Conservation (phyloP, 2,329 filamentous ascomycete genomes). For the Erysiphe pulchra region DNA sequence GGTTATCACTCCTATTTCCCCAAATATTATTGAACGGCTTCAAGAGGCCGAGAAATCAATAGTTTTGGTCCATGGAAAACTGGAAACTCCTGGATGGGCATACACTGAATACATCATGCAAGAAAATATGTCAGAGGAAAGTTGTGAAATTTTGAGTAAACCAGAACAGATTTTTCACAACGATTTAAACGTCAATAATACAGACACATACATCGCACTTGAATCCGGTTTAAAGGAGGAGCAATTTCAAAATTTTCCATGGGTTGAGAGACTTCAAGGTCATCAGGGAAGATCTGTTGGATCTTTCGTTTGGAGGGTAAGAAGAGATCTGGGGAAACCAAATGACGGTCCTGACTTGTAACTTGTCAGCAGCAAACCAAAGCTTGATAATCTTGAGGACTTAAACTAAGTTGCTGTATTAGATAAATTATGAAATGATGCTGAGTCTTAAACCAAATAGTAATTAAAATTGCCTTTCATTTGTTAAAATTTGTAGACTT, state of each 20-base stretch:
- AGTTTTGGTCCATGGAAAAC: conserved; percentile 39
- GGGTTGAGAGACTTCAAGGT: conserved; percentile 31
- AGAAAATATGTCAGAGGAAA: conserved; percentile 1
- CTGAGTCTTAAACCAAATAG: too few species aligned
- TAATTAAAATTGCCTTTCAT: too few species aligned
- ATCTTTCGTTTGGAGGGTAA: conserved; percentile 35
- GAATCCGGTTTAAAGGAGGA: not conserved
- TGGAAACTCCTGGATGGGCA: conserved; percentile 43
- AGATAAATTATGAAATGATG: too few species aligned
- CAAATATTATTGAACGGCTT: conserved; percentile 17
- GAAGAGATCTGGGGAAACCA: conserved; percentile 28
- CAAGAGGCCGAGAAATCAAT: conserved; percentile 21
- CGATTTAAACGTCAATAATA: conserved; percentile 1
- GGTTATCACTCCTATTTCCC: conserved; percentile 33
- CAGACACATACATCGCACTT: not conserved
- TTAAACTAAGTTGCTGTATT: too few species aligned
- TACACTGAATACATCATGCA: conserved; percentile 36
- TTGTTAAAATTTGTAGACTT: too few species aligned
- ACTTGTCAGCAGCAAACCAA: not conserved
- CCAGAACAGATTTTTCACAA: not conserved
- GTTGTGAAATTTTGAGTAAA: not conserved
- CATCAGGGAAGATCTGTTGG: conserved; percentile 30
- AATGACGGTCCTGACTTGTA: conserved; percentile 2
- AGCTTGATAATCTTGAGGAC: too few species aligned
- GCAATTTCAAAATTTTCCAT: conserved; percentile 19